phyloP scores from a whole-genome alignment of 129 eudicot species.

The Flaveria sonorensis region DNA sequence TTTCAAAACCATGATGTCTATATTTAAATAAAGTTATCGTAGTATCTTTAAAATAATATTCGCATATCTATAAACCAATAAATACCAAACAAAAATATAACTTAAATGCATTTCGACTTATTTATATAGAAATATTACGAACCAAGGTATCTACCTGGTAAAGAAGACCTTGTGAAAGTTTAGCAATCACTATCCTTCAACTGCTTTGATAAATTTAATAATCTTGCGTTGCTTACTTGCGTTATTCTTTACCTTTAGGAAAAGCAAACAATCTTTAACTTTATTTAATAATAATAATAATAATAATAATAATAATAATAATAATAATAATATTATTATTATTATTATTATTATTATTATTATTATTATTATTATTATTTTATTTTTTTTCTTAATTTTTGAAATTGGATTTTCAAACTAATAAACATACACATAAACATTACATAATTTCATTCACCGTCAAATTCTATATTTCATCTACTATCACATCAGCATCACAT shows the following conservation, averaged over 20 bases:
- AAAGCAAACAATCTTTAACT: slow-evolving; percentile 42
- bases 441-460: no score
- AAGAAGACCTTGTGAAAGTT: slow-evolving; percentile 29
- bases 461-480: no score
- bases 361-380: no score
- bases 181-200: slow-evolving; percentile 36
- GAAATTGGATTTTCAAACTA: no score
- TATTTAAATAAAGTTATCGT: not conserved
- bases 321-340: no score
- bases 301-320: not conserved
- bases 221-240: not conserved
- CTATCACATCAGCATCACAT: no score
- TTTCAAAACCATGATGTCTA: not conserved
- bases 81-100: not conserved
- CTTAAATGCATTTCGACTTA: not conserved
- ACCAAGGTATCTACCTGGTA: not conserved
- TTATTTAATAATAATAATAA: slow-evolving; percentile 10
- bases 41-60: not conserved
- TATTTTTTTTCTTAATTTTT: no score
- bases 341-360: no score
- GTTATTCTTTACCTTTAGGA: slow-evolving; percentile 41
- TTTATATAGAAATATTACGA: not conserved
- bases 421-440: no score
- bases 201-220: slow-evolving; percentile 32
- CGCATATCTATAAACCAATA: not conserved